Conservation (phyloP, 345 rosid genomes). For the Erucastrum elatum region DNA sequence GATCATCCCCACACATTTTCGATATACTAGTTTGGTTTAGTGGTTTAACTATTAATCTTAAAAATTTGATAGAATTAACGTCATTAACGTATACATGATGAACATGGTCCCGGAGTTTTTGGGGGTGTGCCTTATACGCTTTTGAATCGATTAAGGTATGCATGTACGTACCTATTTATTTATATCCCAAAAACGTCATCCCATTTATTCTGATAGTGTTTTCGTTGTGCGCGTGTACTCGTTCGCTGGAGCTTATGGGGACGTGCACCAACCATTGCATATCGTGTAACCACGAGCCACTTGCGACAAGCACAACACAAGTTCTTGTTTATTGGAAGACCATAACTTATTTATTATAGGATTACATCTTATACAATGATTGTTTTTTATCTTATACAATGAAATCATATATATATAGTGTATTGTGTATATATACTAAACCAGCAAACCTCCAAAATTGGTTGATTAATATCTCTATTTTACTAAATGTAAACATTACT, state of each 20-base stretch:
- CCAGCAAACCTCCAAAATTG: no score
- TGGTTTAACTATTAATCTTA: background rate
- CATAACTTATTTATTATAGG: background rate
- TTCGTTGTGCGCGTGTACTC: no score
- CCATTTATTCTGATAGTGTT: background rate
- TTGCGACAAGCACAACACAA: no score
- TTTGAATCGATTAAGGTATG: background rate
- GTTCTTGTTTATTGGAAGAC: background rate
- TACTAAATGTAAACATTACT: no score
- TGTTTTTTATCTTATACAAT: no score
- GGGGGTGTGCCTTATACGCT: background rate
- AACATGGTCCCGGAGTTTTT: background rate
- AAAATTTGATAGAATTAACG: background rate
- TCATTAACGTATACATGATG: background rate
- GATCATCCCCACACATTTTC: conserved; percentile 32
- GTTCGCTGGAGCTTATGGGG: no score
- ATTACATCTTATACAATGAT: background rate
- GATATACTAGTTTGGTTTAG: conserved; percentile 6
- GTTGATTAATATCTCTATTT: no score
- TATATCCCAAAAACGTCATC: background rate
- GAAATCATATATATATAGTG: no score
- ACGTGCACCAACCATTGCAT: no score
- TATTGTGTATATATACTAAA: no score
- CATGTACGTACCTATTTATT: background rate
- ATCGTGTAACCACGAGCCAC: no score